A percentile compares a stretch with the other conserved stretches of the same genome.
These are phyloP conservation scores for Pedinophyceae sp. DNA, from an alignment of 139 green algal genomes.

Conservation along the genomic window DNA sequence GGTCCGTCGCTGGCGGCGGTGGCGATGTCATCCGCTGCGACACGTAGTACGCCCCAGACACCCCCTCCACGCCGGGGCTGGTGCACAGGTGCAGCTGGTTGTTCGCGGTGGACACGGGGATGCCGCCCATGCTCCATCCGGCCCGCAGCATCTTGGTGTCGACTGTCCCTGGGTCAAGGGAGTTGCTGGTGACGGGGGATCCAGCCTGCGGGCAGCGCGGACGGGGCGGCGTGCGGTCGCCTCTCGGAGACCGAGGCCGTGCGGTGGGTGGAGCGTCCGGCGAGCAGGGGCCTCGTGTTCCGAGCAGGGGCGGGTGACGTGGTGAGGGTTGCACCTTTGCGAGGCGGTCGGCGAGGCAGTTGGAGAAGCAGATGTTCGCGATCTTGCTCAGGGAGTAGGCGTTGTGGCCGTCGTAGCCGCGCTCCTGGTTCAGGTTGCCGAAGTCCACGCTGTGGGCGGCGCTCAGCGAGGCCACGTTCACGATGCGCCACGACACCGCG, in stretches of 20 bases:
- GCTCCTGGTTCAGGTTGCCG: constrained; percentile 40
- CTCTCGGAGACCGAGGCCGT: background rate
- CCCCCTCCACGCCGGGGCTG: constrained; percentile 1
- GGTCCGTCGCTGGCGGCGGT: background rate
- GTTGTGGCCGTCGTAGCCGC: constrained; percentile 14
- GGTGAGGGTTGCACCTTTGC: background rate
- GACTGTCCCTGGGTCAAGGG: constrained; percentile 42
- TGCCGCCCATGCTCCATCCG: constrained; percentile 47
- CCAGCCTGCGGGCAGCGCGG: constrained; percentile 2
- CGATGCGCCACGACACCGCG: constrained; percentile 21
- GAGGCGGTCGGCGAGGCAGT: constrained; percentile 22
- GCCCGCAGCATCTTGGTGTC: constrained; percentile 58
- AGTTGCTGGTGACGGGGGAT: constrained; percentile 23
- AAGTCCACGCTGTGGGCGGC: constrained; percentile 38
- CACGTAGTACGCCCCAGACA: constrained; percentile 38
- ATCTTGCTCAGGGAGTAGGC: constrained; percentile 50
- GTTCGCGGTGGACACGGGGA: constrained; percentile 23
- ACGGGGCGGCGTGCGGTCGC: background rate
- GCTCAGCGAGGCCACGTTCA: constrained; percentile 40
- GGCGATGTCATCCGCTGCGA: constrained; percentile 1
- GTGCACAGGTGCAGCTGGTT: constrained; percentile 30
- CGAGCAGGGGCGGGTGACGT: background rate
- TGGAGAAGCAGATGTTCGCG: constrained; percentile 28
- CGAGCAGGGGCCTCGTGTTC: background rate
- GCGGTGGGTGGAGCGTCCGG: background rate